Evolutionary conservation across 345 rosid species (phyloP), one percentile per base, ranked within the genome.

Genomic region (Populus alba): DNA sequence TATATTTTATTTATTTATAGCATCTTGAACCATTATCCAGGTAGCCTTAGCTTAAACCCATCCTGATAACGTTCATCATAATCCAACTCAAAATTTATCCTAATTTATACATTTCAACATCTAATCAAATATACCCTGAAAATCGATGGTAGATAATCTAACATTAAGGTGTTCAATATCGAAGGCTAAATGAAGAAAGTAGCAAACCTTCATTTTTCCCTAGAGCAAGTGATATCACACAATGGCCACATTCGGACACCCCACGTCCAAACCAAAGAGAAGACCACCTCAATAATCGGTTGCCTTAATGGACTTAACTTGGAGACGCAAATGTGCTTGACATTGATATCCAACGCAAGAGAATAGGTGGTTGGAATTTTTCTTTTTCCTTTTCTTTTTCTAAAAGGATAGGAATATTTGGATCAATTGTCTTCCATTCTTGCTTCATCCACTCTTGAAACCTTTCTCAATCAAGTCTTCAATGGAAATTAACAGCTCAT

Each of bases 111-210:
- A n/a, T 35, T 51, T 70, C 74, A 70, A 68, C 59, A 11, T 41
- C 70, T 70, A 45, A 29, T 51, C 29, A 71, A 29, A 15, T 29
- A 67, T 78, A 57, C 70, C 65, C 65, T 41, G 45, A 49, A 35
- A 62, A 27, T 29, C 70, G 81, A 27, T 78, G 77, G 77, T 68
- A 55, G 80, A 84, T 85, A 55, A 72, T 59, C 83, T 38, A 72
- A 59, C 71, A 39, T 61, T 5, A 39, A 69, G 51, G 51, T 8
- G 2, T 27, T 33, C 71, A 22, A 22, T 1, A 35, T 68, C 23
- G 18, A 9, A 8, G 53, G 53, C 53, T 4, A 1, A 5, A 13
- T 15, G 7, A 49, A 41, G 13, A 41, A 41, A 16, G 53, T 4
- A 6, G 22, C 7, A 51, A 51, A 17, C 6, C 57, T 17, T 17